Conservation (phyloP, 2,329 filamentous ascomycete genomes). For the Ophiocordyceps camponoti-saundersi region DNA sequence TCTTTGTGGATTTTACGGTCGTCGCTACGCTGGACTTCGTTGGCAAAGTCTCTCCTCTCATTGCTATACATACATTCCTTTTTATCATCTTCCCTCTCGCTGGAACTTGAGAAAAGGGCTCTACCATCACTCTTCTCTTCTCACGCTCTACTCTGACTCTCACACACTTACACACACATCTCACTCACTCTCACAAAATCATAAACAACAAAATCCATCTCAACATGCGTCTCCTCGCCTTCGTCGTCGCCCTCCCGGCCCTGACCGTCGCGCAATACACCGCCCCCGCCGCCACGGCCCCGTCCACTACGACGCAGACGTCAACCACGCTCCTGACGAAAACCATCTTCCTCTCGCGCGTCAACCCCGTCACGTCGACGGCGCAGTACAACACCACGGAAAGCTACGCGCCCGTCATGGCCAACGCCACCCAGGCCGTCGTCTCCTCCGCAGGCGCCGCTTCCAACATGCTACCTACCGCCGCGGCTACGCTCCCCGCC, state of each 20-base stretch:
- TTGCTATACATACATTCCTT: neutral
- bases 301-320: conserved; percentile 26
- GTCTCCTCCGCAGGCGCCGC: conserved; percentile 9
- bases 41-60: conserved; percentile 31
- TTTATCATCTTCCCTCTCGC: neutral
- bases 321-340: conserved; percentile 32
- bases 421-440: conserved; percentile 7
- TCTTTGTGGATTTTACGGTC: conserved; percentile 3
- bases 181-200: too few relatives aligned
- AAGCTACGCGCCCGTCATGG: conserved; percentile 10
- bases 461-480: conserved; percentile 6
- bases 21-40: conserved; percentile 26
- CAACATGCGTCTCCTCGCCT: neutral
- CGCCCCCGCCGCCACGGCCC: neutral
- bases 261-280: conserved; percentile 32
- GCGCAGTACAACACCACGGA: conserved; percentile 15
- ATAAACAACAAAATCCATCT: too few relatives aligned
- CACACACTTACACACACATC: conserved; percentile 15
- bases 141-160: conserved; percentile 11
- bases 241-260: conserved; percentile 32
- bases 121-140: neutral
- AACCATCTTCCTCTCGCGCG: conserved; percentile 32
- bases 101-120: neutral
- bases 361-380: conserved; percentile 20
- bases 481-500: conserved; percentile 13